Percentiles rank a stretch among this genome's conserved stretches.
phyloP scores from a whole-genome alignment of 2,329 filamentous ascomycete species.

The Diaporthe aspalathi region DNA sequence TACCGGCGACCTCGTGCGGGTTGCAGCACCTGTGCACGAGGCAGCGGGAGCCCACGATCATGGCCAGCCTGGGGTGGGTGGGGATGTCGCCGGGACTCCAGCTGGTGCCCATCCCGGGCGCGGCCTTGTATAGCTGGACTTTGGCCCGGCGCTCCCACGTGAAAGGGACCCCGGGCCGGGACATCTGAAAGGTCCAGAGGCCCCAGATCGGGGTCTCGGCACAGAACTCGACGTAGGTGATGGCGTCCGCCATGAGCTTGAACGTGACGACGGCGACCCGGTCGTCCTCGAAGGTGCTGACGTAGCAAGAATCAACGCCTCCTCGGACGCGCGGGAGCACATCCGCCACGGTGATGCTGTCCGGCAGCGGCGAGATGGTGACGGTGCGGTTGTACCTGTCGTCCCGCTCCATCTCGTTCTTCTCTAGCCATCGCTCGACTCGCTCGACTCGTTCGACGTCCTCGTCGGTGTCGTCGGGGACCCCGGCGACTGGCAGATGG shows the following conservation, averaged over 20 bases:
- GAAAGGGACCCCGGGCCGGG: neutral
- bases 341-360: neutral
- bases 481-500: neutral
- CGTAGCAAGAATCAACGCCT: neutral
- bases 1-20: neutral
- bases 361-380: neutral
- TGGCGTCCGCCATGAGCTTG: neutral
- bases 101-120: neutral
- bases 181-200: neutral
- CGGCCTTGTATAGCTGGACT: neutral
- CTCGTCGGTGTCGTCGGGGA: neutral
- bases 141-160: neutral
- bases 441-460: neutral
- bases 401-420: neutral
- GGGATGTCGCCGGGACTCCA: neutral
- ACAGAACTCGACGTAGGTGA: slow-evolving; percentile 1
- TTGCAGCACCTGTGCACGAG: neutral
- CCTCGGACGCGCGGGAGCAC: slow-evolving; percentile 22
- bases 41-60: slow-evolving; percentile 8
- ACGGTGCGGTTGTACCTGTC: neutral
- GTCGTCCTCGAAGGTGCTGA: neutral
- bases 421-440: neutral
- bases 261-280: slow-evolving; percentile 19
- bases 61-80: fast-evolving
- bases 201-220: neutral